Base-by-base conservation (phyloP, 2,329 filamentous ascomycete genomes). In the Trematosphaeria pertusa region DNA sequence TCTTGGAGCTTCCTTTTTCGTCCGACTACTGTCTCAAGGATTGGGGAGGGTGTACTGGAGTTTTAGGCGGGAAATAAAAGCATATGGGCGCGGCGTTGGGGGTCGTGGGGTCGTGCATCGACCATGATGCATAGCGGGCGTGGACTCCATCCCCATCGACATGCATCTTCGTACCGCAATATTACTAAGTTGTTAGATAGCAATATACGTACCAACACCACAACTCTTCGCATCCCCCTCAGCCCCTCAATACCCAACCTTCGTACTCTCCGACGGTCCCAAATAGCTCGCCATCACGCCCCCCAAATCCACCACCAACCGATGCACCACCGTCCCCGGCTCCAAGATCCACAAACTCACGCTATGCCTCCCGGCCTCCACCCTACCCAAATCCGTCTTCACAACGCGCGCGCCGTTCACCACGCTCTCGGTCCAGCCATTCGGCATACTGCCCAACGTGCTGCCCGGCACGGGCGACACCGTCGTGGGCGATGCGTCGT, bases 361-460 rank as follows among this genome's bases (percentile, higher is more conserved):
- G 26, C 71, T 50, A 52, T 74, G 71, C 50, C 54, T 58, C 40
- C 48, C 48, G 5, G 12, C n/a, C 7, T 41, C 43, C 18, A 53
- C 49, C 34, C 37, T 55, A 18, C 31, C 69, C 48, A 50, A 50
- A 61, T 41, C 72, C 24, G 62, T 67, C 28, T 64, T 74, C 3
- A 64, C 71, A 28, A 71, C 44, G 76, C 78, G 80, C 2, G 75
- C 75, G 17, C 74, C 67, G 51, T 80, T 75, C 10, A 76, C 71
- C 1, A 80, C 78, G 2, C 73, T 75, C 20, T 65, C 57, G 5
- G 66, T 59, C 78, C 79, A 82, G 9, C 73, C 74, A 1, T 62
- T 65, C 5, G 79, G 79, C 58, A 64, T 58, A 18, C 40, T 30
- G 67, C 70, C 35, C 67, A 73, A 15, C 22, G 62, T 61, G 7